phyloP scores from a whole-genome alignment of 2,329 filamentous ascomycete species.

The Tolypocladium tundrense region DNA sequence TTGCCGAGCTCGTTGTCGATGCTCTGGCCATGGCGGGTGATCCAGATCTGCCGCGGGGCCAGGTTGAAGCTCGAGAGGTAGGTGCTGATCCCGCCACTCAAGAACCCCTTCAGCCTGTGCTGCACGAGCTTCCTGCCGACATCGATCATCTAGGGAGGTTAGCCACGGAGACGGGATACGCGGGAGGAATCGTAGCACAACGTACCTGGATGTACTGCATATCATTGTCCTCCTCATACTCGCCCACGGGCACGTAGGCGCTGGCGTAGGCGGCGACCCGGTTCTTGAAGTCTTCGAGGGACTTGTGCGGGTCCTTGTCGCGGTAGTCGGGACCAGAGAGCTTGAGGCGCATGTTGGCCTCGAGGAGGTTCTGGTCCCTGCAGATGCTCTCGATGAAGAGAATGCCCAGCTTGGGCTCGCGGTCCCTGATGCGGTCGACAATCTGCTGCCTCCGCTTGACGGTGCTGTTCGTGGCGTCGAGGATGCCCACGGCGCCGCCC shows the following conservation, averaged over 20 bases:
- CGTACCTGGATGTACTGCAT: slow-evolving; percentile 81
- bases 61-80: slow-evolving; percentile 97
- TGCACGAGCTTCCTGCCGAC: slow-evolving; percentile 91
- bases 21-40: slow-evolving; percentile 90
- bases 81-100: slow-evolving; percentile 84
- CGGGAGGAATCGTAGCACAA: neutral
- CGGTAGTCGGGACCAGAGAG: slow-evolving; percentile 93
- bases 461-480: slow-evolving; percentile 97
- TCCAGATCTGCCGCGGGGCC: slow-evolving; percentile 93
- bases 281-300: slow-evolving; percentile 83
- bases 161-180: slow-evolving; percentile 7
- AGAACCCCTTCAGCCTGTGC: slow-evolving; percentile 81
- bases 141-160: slow-evolving; percentile 68
- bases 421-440: slow-evolving; percentile 69
- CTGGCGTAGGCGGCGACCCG: slow-evolving; percentile 90
- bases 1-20: slow-evolving; percentile 77
- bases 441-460: slow-evolving; percentile 73
- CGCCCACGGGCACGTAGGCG: slow-evolving; percentile 81
- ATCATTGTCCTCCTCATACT: slow-evolving; percentile 81
- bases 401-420: slow-evolving; percentile 81
- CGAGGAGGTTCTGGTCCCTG: slow-evolving; percentile 70
- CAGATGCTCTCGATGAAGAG: slow-evolving; percentile 95
- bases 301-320: slow-evolving; percentile 78
- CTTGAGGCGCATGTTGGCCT: slow-evolving; percentile 96
- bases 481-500: slow-evolving; percentile 83